phyloP scores from a whole-genome alignment of 768 basidiomycete genomes.

The Austroboletus eburneus region DNA sequence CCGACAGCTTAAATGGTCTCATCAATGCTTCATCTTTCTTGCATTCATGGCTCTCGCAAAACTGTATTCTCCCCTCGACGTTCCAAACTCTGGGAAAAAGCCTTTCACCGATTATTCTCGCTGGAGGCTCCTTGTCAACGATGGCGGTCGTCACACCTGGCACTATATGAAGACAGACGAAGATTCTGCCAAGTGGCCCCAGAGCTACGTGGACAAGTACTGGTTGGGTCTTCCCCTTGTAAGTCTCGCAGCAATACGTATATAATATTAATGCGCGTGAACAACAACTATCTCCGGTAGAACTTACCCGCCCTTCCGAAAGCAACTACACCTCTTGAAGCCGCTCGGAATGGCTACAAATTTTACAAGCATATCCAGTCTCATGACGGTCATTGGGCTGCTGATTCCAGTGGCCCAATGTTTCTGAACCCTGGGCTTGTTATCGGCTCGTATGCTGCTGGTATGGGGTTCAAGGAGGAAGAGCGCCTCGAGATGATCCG shows the following conservation, averaged over 20 bases:
- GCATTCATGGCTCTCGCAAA: too few relatives aligned
- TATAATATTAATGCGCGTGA: not conserved
- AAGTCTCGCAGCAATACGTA: slow-evolving; percentile 27
- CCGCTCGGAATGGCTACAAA: slow-evolving; percentile 79
- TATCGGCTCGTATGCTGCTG: slow-evolving; percentile 90
- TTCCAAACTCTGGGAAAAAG: slow-evolving; percentile 44
- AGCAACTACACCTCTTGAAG: slow-evolving; percentile 66
- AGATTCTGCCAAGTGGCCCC: slow-evolving; percentile 64
- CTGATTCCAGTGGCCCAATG: slow-evolving; percentile 92
- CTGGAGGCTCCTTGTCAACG: slow-evolving; percentile 74
- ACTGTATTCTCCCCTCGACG: slow-evolving; percentile 46
- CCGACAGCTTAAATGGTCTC: too few relatives aligned
- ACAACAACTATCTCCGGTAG: slow-evolving; percentile 32
- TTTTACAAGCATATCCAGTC: slow-evolving; percentile 91
- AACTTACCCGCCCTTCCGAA: slow-evolving; percentile 58
- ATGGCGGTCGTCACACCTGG: slow-evolving; percentile 84
- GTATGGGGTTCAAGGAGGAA: slow-evolving; percentile 71
- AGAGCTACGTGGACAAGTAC: slow-evolving; percentile 78
- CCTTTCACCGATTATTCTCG: slow-evolving; percentile 77
- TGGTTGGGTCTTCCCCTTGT: slow-evolving; percentile 82
- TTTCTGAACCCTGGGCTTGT: slow-evolving; percentile 91
- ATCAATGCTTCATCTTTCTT: too few relatives aligned
- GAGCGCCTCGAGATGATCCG: slow-evolving; percentile 88
- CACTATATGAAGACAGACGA: slow-evolving; percentile 68
- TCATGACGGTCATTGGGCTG: slow-evolving; percentile 89